Base-by-base conservation (phyloP, 2,329 filamentous ascomycete genomes). In the Sporothrix globosa region DNA sequence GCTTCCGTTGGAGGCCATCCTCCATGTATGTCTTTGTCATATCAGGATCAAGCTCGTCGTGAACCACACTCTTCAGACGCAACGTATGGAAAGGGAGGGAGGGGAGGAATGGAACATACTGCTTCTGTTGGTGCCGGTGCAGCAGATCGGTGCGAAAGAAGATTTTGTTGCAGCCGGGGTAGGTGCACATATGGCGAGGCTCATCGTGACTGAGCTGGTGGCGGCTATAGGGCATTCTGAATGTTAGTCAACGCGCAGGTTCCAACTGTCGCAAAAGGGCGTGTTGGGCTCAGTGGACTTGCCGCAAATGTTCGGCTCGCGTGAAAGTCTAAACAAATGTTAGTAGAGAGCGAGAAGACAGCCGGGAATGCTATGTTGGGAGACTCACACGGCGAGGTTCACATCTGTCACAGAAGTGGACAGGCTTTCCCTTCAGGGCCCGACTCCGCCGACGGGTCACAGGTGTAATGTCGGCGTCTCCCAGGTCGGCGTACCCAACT, bases 121-220 rank as follows among this genome's bases (percentile, higher is more conserved):
- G 85, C 79, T 82, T 80, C 72, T 82, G 81, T 70, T 82, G 77
- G 74, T 90, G 88, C 50, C 88, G 84, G n/a, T 85, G 81, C 21
- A 89, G 80, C 13, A 90, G 78, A 76, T 90, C 88, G 60, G 84
- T 82, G 69, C 88, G 83, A 73, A 88, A 84, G 73, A 90, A 90
- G 17, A 82, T 80, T 72, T 84, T 84, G 52, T 84, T 85, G 76
- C 88, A 90, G 52, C 85, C 83, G 19, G 83, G 81, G 70, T 83
- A 81, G 2, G 78, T 80, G 72, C 88, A 90, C 50, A 79, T 78
- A 74, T 83, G 83, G 56, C 82, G 81, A 34, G 88, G 85, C 67
- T 44, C 24, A 11, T 63, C 24, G 39, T 72, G 71, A 39, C 54
- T 68, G 24, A 72, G 82, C 76, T 89, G 71, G 50, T 74, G 73